Conservation (phyloP, 495 filamentous ascomycete genomes). For the Chaetomium fimeti region DNA sequence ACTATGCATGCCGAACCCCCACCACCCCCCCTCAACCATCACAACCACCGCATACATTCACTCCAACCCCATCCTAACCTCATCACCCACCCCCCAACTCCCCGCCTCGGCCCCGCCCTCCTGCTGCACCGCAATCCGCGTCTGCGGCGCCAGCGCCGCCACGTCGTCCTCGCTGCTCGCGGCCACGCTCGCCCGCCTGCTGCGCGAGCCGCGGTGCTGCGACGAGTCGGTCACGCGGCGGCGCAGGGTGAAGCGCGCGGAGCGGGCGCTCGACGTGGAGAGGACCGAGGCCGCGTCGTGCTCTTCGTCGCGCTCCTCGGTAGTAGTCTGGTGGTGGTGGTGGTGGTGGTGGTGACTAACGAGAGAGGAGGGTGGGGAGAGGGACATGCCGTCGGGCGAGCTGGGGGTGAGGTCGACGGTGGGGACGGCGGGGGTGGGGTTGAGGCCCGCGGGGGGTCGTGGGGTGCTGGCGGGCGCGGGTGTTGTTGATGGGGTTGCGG, state of each 20-base stretch:
- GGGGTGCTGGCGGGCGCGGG: constrained; percentile 9
- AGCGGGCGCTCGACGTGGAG: constrained; percentile 34
- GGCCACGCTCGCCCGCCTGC: constrained; percentile 28
- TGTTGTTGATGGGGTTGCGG: constrained; percentile 25
- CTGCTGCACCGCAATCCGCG: constrained; percentile 35
- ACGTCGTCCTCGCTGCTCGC: constrained; percentile 32
- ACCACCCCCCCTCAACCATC: neutral
- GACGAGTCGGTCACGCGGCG: constrained; percentile 26
- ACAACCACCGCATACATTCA: neutral
- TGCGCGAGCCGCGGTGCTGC: constrained; percentile 13
- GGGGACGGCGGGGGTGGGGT: constrained; percentile 10
- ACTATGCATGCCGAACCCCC: no score
- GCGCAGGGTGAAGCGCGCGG: constrained; percentile 29
- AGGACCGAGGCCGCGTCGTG: constrained; percentile 34
- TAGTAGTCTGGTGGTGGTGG: neutral
- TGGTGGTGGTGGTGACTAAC: constrained; percentile 7
- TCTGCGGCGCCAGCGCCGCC: constrained; percentile 31
- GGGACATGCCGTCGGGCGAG: neutral
- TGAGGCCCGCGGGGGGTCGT: neutral
- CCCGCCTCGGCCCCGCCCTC: constrained; percentile 33
- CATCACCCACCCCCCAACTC: constrained; percentile 42
- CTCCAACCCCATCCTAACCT: constrained; percentile 43
- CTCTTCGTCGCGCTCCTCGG: constrained; percentile 23
- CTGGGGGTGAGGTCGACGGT: constrained; percentile 10
- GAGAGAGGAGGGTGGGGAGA: constrained; percentile 1